Evolutionary conservation across 2,329 filamentous ascomycete genomes (phyloP).

Genomic region (Aspergillus tamarii): DNA sequence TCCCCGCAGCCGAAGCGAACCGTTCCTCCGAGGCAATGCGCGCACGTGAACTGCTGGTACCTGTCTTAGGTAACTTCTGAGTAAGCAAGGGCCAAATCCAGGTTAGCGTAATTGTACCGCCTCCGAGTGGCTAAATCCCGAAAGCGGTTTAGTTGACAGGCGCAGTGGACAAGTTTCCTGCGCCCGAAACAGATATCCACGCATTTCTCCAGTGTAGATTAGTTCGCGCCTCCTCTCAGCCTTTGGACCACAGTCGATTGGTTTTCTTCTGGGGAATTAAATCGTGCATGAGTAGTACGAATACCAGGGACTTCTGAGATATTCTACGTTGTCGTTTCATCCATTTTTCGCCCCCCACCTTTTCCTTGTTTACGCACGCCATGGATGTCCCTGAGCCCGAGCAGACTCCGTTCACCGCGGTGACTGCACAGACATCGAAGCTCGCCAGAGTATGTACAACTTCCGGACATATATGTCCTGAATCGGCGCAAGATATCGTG

Average conservation of each 20-base stretch:
- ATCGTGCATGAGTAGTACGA: background rate
- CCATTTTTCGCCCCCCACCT: constrained; percentile 12
- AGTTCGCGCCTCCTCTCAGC: background rate
- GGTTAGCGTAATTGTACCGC: background rate
- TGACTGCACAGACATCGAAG: constrained; percentile 75
- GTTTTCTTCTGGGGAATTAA: background rate
- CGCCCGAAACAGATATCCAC: constrained; percentile 17
- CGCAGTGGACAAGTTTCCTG: constrained; percentile 40
- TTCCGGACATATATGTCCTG: background rate
- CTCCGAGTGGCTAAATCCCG: constrained; percentile 22
- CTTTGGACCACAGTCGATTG: background rate
- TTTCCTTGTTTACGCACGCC: constrained; percentile 27
- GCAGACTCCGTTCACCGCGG: constrained; percentile 86
- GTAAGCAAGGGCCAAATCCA: background rate
- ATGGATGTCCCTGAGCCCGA: constrained; percentile 91
- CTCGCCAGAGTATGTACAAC: constrained; percentile 44
- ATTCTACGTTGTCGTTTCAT: background rate
- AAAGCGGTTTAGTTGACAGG: constrained; percentile 17
- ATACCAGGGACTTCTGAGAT: background rate
- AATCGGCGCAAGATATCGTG: background rate
- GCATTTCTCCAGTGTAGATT: constrained; percentile 16
- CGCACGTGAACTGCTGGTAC: constrained; percentile 13
- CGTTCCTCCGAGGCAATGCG: constrained; percentile 20
- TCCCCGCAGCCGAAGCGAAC: constrained; percentile 25
- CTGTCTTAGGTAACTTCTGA: background rate